These are phyloP conservation scores for Tolypocladium nubicola DNA, from an alignment of 2,329 filamentous ascomycete species.

Conservation along the genomic window DNA sequence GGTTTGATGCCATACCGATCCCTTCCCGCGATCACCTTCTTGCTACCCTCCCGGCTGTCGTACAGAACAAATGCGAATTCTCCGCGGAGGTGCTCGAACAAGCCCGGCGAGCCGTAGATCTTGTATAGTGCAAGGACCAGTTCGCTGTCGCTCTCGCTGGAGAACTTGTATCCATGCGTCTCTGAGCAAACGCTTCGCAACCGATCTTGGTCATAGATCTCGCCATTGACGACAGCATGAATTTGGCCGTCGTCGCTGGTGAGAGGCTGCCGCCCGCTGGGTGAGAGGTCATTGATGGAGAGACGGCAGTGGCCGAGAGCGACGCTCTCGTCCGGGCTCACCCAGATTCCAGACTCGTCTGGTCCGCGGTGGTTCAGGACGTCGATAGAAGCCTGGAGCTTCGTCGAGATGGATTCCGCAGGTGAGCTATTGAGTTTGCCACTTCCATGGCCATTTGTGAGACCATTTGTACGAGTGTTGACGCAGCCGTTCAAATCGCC, in stretches of 20 bases:
- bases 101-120: slow-evolving; percentile 27
- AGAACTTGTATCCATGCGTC: slow-evolving; percentile 30
- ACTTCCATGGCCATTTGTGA: not conserved
- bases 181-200: slow-evolving; percentile 25
- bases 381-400: slow-evolving; percentile 12
- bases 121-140: slow-evolving; percentile 42
- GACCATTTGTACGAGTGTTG: no score
- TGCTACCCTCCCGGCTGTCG: slow-evolving; percentile 24
- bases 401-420: no score
- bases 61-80: slow-evolving; percentile 44
- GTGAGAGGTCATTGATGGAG: slow-evolving; percentile 39
- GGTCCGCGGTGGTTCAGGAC: slow-evolving; percentile 18
- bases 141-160: slow-evolving; percentile 37
- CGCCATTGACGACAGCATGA: slow-evolving; percentile 48
- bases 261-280: slow-evolving; percentile 34
- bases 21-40: slow-evolving; percentile 34
- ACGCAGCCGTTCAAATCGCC: no score
- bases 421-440: not conserved
- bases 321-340: slow-evolving; percentile 9
- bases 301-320: slow-evolving; percentile 38
- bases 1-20: slow-evolving; percentile 50
- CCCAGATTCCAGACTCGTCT: slow-evolving; percentile 17
- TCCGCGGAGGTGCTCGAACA: slow-evolving; percentile 33
- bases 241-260: slow-evolving; percentile 25
- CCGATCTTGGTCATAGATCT: slow-evolving; percentile 42